phyloP scores from a whole-genome alignment of 164 flowering plant genomes.

The Amborella trichopoda region DNA sequence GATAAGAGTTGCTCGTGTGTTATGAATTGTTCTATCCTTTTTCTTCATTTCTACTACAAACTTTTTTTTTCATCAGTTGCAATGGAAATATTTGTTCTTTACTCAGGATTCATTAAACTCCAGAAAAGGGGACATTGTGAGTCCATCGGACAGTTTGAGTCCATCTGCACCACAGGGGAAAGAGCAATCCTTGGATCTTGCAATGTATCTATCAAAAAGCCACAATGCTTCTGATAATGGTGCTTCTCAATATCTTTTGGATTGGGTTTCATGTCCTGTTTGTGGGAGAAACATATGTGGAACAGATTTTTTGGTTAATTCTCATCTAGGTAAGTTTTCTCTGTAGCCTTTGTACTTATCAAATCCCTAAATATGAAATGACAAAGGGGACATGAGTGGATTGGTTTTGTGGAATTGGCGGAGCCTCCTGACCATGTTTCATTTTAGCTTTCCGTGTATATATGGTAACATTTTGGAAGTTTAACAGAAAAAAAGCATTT shows the following conservation, averaged over 20 bases:
- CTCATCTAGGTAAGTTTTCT: slow-evolving; percentile 56
- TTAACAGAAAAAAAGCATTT: no score
- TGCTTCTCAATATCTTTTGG: slow-evolving; percentile 7
- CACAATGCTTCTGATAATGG: slow-evolving; percentile 6
- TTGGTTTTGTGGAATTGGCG: no score
- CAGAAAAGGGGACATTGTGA: slow-evolving; percentile 4
- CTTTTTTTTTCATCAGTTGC: background rate
- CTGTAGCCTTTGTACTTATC: no score
- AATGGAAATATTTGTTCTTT: background rate
- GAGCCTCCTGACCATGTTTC: no score
- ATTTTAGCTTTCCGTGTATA: no score
- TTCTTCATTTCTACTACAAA: no score
- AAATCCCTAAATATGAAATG: no score
- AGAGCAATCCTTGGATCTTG: slow-evolving; percentile 6
- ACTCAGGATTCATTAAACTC: slow-evolving; percentile 8
- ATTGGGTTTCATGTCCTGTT: slow-evolving; percentile 62
- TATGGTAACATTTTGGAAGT: no score
- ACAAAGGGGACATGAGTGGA: no score
- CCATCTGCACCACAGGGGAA: background rate
- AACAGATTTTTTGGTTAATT: slow-evolving; percentile 29
- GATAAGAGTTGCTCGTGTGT: background rate
- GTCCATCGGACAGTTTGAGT: background rate
- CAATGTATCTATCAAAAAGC: background rate
- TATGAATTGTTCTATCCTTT: background rate
- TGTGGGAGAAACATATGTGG: slow-evolving; percentile 39